phyloP scores from a whole-genome alignment of 2,329 filamentous ascomycete species.

The Ilyonectria robusta region DNA sequence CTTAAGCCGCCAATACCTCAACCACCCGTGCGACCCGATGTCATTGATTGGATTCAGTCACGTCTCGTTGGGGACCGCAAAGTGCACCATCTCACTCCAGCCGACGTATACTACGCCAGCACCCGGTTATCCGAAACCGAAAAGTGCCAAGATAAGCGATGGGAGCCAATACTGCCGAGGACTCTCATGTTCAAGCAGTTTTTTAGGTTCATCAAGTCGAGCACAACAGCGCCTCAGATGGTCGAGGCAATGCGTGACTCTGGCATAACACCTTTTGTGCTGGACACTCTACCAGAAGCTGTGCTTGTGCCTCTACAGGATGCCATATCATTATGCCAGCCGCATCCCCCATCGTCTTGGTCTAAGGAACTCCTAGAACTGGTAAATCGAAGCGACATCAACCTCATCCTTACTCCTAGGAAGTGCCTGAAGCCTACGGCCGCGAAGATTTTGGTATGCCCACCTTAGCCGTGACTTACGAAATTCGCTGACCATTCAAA shows the following conservation, averaged over 20 bases:
- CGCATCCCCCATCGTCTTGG: constrained; percentile 86
- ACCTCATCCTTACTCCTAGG: constrained; percentile 69
- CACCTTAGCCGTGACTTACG: background rate
- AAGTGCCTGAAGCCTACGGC: constrained; percentile 50
- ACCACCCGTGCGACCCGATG: constrained; percentile 55
- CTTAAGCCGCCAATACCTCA: constrained; percentile 52
- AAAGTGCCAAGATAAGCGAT: constrained; percentile 56
- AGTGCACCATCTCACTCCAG: constrained; percentile 58
- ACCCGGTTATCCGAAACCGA: constrained; percentile 54
- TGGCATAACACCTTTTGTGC: constrained; percentile 74
- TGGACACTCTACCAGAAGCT: constrained; percentile 89
- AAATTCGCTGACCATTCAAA: constrained; percentile 43
- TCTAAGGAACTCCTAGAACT: constrained; percentile 78
- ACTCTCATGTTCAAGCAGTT: constrained; percentile 80
- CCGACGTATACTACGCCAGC: constrained; percentile 61
- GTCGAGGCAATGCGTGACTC: constrained; percentile 82
- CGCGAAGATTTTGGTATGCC: constrained; percentile 60
- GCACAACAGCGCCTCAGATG: constrained; percentile 70
- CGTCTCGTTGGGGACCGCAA: constrained; percentile 58
- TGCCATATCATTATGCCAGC: constrained; percentile 86
- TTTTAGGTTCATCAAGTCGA: constrained; percentile 69
- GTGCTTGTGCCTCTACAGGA: constrained; percentile 87
- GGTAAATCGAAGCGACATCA: constrained; percentile 86
- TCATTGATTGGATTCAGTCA: constrained; percentile 69
- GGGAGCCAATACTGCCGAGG: constrained; percentile 70